A percentile compares a stretch with the other conserved stretches of the same genome.
These are phyloP conservation scores for Pistacia integerrima DNA, from an alignment of 345 rosid species.

Conservation along the genomic window DNA sequence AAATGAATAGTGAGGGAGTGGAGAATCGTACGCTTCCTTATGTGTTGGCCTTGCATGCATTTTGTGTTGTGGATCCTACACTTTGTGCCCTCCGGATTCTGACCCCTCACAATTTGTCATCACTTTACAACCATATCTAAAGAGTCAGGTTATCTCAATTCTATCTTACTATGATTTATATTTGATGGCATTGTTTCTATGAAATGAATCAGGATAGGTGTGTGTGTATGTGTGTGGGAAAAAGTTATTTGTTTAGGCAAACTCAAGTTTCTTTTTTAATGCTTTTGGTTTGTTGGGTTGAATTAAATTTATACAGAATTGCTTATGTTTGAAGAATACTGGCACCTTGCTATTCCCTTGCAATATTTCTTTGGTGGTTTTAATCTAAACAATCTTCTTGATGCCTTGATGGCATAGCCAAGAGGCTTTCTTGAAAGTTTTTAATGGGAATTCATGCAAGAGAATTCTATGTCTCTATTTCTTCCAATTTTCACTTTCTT, in stretches of 20 bases:
- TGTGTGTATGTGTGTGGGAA: neutral
- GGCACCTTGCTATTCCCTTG: neutral
- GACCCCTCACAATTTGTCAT: conserved; percentile 91
- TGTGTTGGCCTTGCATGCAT: conserved; percentile 86
- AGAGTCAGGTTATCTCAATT: conserved; percentile 69
- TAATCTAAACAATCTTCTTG: neutral
- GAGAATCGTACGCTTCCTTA: conserved; percentile 76
- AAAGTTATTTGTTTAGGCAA: no score
- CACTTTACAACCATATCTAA: conserved; percentile 94
- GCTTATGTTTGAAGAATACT: no score
- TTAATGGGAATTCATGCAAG: neutral
- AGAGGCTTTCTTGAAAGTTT: neutral
- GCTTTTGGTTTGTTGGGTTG: neutral
- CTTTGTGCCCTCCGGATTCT: conserved; percentile 90
- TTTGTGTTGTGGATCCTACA: conserved; percentile 91
- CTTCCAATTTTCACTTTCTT: neutral
- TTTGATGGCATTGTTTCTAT: neutral
- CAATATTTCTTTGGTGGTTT: neutral
- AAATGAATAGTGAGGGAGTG: conserved; percentile 66
- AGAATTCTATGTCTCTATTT: neutral
- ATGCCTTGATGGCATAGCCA: conserved; percentile 1
- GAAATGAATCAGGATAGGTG: neutral
- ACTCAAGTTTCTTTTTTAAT: neutral
- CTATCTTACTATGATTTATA: conserved; percentile 1
- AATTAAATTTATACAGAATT: neutral